A percentile compares a stretch with the other conserved stretches of the same genome.
These are phyloP conservation scores for Phytophthora pseudosyringae DNA, from an alignment of 352 stramenopile species.

Conservation along the genomic window DNA sequence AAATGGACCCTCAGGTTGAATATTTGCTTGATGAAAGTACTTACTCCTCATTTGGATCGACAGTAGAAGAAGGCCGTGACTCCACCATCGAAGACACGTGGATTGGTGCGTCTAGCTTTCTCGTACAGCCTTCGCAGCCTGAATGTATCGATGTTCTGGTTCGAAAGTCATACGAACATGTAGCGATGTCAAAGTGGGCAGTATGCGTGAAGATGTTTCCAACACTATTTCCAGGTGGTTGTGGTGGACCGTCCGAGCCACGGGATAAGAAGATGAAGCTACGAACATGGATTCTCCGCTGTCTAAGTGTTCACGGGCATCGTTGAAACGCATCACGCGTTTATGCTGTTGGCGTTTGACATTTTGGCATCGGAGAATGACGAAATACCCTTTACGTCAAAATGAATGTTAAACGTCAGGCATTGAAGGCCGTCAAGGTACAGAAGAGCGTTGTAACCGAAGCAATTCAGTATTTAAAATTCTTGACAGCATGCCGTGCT, in stretches of 20 bases:
- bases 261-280: constrained; percentile 7
- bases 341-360: constrained; percentile 37
- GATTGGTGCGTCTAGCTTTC: constrained; percentile 1
- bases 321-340: constrained; percentile 30
- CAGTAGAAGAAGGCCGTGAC: not conserved
- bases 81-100: constrained; percentile 2
- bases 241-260: not conserved
- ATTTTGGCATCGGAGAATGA: constrained; percentile 12
- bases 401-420: not conserved
- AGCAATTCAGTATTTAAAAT: constrained; percentile 21
- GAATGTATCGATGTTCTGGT: constrained; percentile 4
- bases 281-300: constrained; percentile 17
- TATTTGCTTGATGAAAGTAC: constrained; percentile 3
- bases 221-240: not conserved
- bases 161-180: constrained; percentile 8
- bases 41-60: constrained; percentile 6
- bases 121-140: not conserved
- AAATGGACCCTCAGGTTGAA: not conserved
- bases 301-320: constrained; percentile 14
- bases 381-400: constrained; percentile 25
- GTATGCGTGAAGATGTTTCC: not conserved
- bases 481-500: not conserved
- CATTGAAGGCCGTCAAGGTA: not conserved
- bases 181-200: not conserved
- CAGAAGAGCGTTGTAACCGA: not conserved